Percentiles rank a stretch among this genome's conserved stretches.
These are phyloP conservation scores for Psilocybe subaeruginosa DNA, from an alignment of 768 basidiomycete genomes.

Conservation along the genomic window DNA sequence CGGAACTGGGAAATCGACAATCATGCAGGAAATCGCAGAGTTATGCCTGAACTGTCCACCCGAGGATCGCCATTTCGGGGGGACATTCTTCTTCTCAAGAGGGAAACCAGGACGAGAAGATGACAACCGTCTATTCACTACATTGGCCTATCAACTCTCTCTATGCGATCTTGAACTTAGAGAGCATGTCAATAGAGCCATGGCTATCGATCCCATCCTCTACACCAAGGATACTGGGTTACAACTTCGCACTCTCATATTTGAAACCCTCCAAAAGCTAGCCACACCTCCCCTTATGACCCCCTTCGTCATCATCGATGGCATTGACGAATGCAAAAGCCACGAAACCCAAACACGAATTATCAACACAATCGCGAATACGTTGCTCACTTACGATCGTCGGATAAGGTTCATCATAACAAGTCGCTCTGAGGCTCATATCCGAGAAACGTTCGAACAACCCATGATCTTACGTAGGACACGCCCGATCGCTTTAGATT, in stretches of 20 bases:
- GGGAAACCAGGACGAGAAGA: conserved; percentile 12
- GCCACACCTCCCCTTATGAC: not conserved
- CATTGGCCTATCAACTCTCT: conserved; percentile 27
- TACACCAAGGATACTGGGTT: conserved; percentile 11
- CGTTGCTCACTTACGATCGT: not conserved
- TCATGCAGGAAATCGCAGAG: conserved; percentile 20
- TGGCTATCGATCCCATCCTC: conserved; percentile 13
- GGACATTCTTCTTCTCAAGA: conserved; percentile 16
- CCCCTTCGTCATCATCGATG: conserved; percentile 25
- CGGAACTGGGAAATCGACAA: conserved; percentile 25
- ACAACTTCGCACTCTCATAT: conserved; percentile 14
- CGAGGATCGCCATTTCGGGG: conserved; percentile 1
- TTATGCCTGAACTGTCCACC: not conserved
- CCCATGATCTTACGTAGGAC: not conserved
- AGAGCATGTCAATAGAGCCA: conserved; percentile 4
- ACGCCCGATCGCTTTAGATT: conserved; percentile 1
- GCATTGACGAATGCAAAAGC: conserved; percentile 26
- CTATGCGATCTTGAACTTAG: conserved; percentile 2
- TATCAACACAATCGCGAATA: conserved; percentile 9
- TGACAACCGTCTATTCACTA: conserved; percentile 8
- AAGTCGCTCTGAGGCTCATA: conserved; percentile 16
- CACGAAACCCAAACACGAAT: conserved; percentile 17
- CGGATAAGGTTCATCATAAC: conserved; percentile 18
- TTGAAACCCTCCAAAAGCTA: conserved; percentile 8
- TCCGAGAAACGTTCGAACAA: conserved; percentile 11